Conservation (phyloP, 2,329 filamentous ascomycete species). For the Sclerotinia trifoliorum region DNA sequence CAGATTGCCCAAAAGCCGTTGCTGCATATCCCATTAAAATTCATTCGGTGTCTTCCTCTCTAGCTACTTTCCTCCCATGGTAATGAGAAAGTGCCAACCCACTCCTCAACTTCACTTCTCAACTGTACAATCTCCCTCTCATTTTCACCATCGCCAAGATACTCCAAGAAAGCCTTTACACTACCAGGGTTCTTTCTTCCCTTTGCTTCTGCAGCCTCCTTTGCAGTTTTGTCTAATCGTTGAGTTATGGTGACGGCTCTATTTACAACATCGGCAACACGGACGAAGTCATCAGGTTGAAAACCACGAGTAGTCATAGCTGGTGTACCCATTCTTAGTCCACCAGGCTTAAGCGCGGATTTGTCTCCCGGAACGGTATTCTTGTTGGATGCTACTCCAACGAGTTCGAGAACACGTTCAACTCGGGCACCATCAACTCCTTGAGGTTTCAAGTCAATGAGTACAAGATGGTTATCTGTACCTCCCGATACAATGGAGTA, state of each 20-base stretch:
- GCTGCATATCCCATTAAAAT: constrained; percentile 4
- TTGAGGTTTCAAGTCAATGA: constrained; percentile 87
- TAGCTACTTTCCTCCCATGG: constrained; percentile 55
- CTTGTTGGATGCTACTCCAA: constrained; percentile 98
- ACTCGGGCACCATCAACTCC: constrained; percentile 85
- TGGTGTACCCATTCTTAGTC: constrained; percentile 89
- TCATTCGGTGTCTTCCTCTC: neutral
- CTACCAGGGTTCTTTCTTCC: constrained; percentile 64
- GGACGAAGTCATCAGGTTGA: constrained; percentile 79
- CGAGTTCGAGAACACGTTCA: constrained; percentile 85
- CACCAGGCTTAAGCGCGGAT: constrained; percentile 88
- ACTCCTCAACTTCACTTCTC: constrained; percentile 72
- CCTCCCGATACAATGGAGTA: constrained; percentile 92
- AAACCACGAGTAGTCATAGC: constrained; percentile 99
- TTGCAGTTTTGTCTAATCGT: constrained; percentile 70
- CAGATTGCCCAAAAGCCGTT: neutral
- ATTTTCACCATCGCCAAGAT: constrained; percentile 65
- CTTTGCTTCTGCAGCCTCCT: constrained; percentile 65
- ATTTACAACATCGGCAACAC: constrained; percentile 83
- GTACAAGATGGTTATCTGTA: constrained; percentile 95
- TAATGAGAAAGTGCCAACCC: constrained; percentile 71
- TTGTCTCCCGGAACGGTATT: constrained; percentile 97
- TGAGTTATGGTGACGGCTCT: constrained; percentile 77
- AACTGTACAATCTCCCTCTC: constrained; percentile 71
- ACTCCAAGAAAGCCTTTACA: constrained; percentile 66